phyloP scores from a whole-genome alignment of 441 rosid genomes.

The Sinapis alba region DNA sequence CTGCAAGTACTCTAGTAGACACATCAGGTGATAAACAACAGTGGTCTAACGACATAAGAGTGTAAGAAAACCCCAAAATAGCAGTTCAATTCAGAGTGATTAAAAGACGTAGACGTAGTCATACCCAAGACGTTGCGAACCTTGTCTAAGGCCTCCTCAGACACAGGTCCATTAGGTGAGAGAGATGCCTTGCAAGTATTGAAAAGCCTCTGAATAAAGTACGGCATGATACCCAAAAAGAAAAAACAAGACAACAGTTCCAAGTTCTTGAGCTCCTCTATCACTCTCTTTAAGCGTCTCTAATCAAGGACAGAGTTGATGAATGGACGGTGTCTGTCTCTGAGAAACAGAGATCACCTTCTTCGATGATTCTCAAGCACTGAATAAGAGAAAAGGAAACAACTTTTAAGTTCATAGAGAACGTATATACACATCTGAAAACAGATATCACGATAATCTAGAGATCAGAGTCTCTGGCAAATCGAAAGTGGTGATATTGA shows the following conservation, averaged over 20 bases:
- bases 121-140: constrained; percentile 70
- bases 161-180: constrained; percentile 66
- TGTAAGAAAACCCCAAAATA: no score
- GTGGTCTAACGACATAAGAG: neutral
- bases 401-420: no score
- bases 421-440: no score
- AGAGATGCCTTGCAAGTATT: constrained; percentile 73
- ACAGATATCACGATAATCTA: no score
- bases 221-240: constrained; percentile 80
- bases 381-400: constrained; percentile 12
- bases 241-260: neutral
- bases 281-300: no score
- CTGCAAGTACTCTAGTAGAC: neutral
- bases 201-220: constrained; percentile 75
- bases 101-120: constrained; percentile 20
- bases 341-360: constrained; percentile 28
- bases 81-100: constrained; percentile 1
- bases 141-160: constrained; percentile 80
- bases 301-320: no score
- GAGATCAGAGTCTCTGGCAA: no score
- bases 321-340: neutral
- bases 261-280: constrained; percentile 15
- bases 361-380: constrained; percentile 37
- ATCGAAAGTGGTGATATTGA: no score
- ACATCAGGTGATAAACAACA: neutral